Evolutionary conservation across 495 filamentous ascomycete genomes (phyloP).

Genomic region (Penicillium angulare): DNA sequence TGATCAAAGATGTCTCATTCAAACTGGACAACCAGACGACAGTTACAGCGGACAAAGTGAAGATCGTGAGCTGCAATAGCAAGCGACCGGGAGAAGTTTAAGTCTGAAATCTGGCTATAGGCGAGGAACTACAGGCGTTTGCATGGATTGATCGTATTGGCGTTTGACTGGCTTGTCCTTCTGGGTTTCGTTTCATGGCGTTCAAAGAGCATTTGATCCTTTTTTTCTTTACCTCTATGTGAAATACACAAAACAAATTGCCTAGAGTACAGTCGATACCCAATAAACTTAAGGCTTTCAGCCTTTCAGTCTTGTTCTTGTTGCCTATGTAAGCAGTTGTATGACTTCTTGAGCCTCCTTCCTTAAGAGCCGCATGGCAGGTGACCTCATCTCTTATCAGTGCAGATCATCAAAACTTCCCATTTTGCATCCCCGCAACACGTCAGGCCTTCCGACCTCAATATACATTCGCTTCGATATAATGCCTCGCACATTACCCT

Average conservation of each 20-base stretch:
- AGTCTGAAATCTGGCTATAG: background rate
- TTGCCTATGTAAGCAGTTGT: too few species aligned
- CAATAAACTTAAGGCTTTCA: slow-evolving; percentile 9
- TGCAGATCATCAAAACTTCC: slow-evolving; percentile 11
- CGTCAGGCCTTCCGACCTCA: background rate
- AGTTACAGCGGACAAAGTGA: slow-evolving; percentile 76
- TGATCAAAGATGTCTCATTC: slow-evolving; percentile 97
- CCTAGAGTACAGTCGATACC: slow-evolving; percentile 22
- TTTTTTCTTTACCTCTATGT: background rate
- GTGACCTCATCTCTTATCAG: slow-evolving; percentile 30
- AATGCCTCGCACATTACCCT: slow-evolving; percentile 48
- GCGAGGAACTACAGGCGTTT: background rate
- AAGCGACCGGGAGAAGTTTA: slow-evolving; percentile 75
- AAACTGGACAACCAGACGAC: slow-evolving; percentile 81
- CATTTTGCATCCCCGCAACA: background rate
- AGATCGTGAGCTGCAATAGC: slow-evolving; percentile 95
- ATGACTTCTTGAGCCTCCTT: too few species aligned
- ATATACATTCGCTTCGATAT: background rate
- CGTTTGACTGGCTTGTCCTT: slow-evolving; percentile 21
- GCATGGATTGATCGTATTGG: slow-evolving; percentile 10
- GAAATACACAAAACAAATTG: background rate
- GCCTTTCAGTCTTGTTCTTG: too few species aligned
- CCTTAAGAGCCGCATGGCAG: slow-evolving; percentile 5
- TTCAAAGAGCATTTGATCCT: slow-evolving; percentile 3
- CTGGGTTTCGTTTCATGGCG: slow-evolving; percentile 11